Conservation (phyloP, 2,329 filamentous ascomycete genomes). For the Paraphaeosphaeria sporulosa region DNA sequence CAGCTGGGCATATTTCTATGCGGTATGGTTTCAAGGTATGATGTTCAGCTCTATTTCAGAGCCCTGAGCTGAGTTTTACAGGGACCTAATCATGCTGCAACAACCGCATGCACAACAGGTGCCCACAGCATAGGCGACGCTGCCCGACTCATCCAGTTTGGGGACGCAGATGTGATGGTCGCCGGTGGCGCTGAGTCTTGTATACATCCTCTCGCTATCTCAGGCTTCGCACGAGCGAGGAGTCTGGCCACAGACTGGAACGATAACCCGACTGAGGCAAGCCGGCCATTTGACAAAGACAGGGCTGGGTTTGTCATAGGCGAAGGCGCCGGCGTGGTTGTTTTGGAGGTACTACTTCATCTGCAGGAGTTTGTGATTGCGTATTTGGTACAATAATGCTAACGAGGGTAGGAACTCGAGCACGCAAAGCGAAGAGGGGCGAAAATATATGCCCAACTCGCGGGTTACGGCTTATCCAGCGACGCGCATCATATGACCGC, state of each 20-base stretch:
- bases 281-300: constrained; percentile 83
- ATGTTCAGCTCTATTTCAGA: background rate
- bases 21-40: constrained; percentile 76
- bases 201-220: constrained; percentile 91
- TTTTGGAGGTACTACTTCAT: constrained; percentile 72
- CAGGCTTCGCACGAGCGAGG: constrained; percentile 87
- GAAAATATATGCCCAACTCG: constrained; percentile 85
- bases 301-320: constrained; percentile 90
- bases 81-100: constrained; percentile 90
- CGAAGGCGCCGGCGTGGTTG: constrained; percentile 86
- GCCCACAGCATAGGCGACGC: constrained; percentile 95
- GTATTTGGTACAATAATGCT: background rate
- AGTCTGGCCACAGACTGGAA: constrained; percentile 87
- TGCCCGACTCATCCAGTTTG: constrained; percentile 87
- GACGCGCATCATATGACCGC: constrained; percentile 96
- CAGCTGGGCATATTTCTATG: constrained; percentile 94
- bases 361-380: background rate
- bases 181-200: constrained; percentile 96
- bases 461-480: constrained; percentile 87
- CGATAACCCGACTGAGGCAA: constrained; percentile 71
- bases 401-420: constrained; percentile 69
- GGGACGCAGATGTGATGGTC: constrained; percentile 93
- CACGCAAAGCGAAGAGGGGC: constrained; percentile 84
- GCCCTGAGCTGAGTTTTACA: constrained; percentile 40
- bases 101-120: constrained; percentile 95